These are phyloP conservation scores for Metschnikowia lunata DNA, from an alignment of 805 yeast species.

Conservation along the genomic window DNA sequence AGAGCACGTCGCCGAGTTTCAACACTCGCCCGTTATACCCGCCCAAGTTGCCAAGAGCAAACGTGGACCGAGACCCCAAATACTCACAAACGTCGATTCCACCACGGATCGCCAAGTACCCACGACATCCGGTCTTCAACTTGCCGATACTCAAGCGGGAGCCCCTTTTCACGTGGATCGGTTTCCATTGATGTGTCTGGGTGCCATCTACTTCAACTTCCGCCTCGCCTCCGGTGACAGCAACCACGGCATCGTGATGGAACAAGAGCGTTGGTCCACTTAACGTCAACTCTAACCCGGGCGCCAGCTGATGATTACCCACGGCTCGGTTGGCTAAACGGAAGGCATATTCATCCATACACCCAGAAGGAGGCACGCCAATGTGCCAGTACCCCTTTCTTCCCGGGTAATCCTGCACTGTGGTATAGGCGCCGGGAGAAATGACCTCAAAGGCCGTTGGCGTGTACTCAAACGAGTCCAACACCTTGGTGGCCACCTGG, in stretches of 20 bases:
- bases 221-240: slow-evolving; percentile 83
- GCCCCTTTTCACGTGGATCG: slow-evolving; percentile 68
- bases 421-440: slow-evolving; percentile 91
- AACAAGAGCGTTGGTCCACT: slow-evolving; percentile 82
- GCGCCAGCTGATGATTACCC: slow-evolving; percentile 77
- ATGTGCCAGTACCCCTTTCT: slow-evolving; percentile 81
- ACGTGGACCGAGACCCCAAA: slow-evolving; percentile 93
- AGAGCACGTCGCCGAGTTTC: slow-evolving; percentile 88
- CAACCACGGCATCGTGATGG: slow-evolving; percentile 74
- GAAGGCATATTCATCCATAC: slow-evolving; percentile 93
- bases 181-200: slow-evolving; percentile 60
- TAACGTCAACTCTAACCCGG: slow-evolving; percentile 87
- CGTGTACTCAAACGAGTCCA: slow-evolving; percentile 73
- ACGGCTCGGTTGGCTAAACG: slow-evolving; percentile 86
- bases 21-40: slow-evolving; percentile 92
- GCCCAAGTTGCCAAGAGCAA: slow-evolving; percentile 89
- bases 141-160: slow-evolving; percentile 80
- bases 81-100: slow-evolving; percentile 94
- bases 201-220: slow-evolving; percentile 63
- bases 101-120: slow-evolving; percentile 84
- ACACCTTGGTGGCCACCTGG: slow-evolving; percentile 78
- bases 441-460: slow-evolving; percentile 84
- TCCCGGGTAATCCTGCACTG: slow-evolving; percentile 95
- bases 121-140: slow-evolving; percentile 76
- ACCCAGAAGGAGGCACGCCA: slow-evolving; percentile 98